Base-by-base conservation (phyloP, 2,329 filamentous ascomycete species). In the Ascosphaera apis region DNA sequence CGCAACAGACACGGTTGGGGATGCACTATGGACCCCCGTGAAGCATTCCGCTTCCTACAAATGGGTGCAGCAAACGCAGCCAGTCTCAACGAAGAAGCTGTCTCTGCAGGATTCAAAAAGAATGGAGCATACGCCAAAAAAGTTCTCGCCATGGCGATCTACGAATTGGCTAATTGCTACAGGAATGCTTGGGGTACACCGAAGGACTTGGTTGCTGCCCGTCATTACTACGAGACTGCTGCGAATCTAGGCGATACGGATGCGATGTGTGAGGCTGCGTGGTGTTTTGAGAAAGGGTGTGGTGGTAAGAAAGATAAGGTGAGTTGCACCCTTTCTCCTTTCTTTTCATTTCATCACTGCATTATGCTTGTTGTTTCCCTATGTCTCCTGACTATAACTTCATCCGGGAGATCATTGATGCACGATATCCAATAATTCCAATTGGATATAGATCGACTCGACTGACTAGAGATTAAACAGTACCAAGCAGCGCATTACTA, bases 241-340 rank as follows among this genome's bases (percentile, higher is more conserved):
- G 88, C 88, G 41, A 95, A 98, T 53, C 61, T 98, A 44, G 88
- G 88, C 41, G 88, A 98, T 55, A 81, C 80, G 32, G 88, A 98
- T 60, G 88, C 84, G 39, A 92, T 95, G 84, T 92, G 93, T 52
- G 86, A 95, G 56, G 76, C 76, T 37, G 88, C 75, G 25, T 91
- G 83, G 82, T 98, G 88, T 61, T 95, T 88, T 64, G 57, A 91
- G 18, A 78, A 93, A 52, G 88, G 88, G n/a, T 92, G 91, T 56
- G 88, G 88, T 23, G 86, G 83, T 50, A 88, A 83, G 56, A 98
- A 95, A 56, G 84, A 98, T 63, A 95, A 92, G 79, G 86, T 93
- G 66, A 57, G 80, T 69, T 39, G 35, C 33, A 41, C 38, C 30
- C 19, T 9, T 21, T 9, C 19, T 39, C 34, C 31, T 31, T 32